Base-by-base conservation (phyloP, 352 stramenopile genomes). In the Pythium pectinolyticum region DNA sequence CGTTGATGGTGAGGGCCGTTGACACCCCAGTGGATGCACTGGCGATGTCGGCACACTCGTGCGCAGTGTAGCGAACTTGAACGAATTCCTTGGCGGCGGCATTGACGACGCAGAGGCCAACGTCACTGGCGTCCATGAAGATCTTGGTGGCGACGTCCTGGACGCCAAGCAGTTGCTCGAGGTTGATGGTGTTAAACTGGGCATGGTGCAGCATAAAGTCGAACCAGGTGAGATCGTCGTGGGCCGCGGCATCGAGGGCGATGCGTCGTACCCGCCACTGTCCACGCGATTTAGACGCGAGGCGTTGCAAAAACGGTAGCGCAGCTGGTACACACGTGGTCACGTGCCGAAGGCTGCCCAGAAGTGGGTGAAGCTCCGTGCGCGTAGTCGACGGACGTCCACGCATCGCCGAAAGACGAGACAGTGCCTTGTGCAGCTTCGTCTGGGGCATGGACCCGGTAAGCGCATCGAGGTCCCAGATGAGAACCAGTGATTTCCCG, bases 341-440 rank as follows among this genome's bases (percentile, higher is more conserved):
- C 9, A 48, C 41, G 41, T 48, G 41, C 5, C n/a, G 41, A 28
- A 48, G 41, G 20, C 41, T 48, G 27, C 41, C 41, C 3, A 48
- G 41, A 9, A 48, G 41, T 28, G 24, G 24, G 9, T 20, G n/a
- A 15, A 48, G 20, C 9, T 27, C n/a, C 3, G 22, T 48, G 11
- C 41, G 41, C 4, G 41, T 14, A 40, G 34, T n/a, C n/a, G 35
- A n/a, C 17, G 35, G 35, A 43, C 17, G 6, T 11, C 14, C 12
- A 43, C 35, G 35, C 35, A 43, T n/a, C 5, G 35, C 11, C 12
- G 12, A 20, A 17, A 43, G 35, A 5, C 35, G 14, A 43, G 35
- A 11, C 6, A 20, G 35, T 17, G 56, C 63, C 27, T 65, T 64
- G 1, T 25, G 20, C 19, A 70, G 27, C 25, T 70, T 70, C 3